Evolutionary conservation across 345 rosid genomes (phyloP).

Genomic region (Camelina neglecta): DNA sequence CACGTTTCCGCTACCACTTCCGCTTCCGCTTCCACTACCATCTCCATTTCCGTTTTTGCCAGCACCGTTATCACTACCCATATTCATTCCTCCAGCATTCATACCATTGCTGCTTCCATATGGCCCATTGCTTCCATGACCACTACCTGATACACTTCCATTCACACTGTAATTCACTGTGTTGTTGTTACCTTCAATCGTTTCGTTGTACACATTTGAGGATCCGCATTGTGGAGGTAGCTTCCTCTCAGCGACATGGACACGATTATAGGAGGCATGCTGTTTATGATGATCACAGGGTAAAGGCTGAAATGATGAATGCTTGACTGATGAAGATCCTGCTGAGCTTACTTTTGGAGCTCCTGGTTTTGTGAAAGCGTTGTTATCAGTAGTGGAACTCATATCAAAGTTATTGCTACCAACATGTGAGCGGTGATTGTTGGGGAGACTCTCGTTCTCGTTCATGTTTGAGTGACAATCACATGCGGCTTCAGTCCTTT

Average conservation of each 20-base stretch:
- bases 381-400: conserved; percentile 54
- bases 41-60: conserved; percentile 52
- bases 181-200: conserved; percentile 42
- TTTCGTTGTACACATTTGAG: conserved; percentile 44
- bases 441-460: conserved; percentile 47
- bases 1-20: conserved; percentile 40
- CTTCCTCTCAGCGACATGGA: conserved; percentile 31
- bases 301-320: conserved; percentile 34
- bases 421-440: conserved; percentile 57
- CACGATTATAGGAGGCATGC: conserved; percentile 31
- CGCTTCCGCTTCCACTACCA: conserved; percentile 43
- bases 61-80: conserved; percentile 58
- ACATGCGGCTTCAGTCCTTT: conserved; percentile 48
- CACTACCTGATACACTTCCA: conserved; percentile 74
- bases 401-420: conserved; percentile 63
- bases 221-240: conserved; percentile 43
- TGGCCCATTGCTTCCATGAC: conserved; percentile 57
- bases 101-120: conserved; percentile 59
- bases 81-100: conserved; percentile 54
- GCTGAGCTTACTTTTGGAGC: conserved; percentile 46
- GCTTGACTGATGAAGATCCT: conserved; percentile 47
- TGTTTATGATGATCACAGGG: conserved; percentile 40
- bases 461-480: conserved; percentile 49
- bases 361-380: conserved; percentile 51
- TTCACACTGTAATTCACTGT: conserved; percentile 64